Evolutionary conservation across 495 filamentous ascomycete genomes (phyloP).

Genomic region (Neurospora africana): DNA sequence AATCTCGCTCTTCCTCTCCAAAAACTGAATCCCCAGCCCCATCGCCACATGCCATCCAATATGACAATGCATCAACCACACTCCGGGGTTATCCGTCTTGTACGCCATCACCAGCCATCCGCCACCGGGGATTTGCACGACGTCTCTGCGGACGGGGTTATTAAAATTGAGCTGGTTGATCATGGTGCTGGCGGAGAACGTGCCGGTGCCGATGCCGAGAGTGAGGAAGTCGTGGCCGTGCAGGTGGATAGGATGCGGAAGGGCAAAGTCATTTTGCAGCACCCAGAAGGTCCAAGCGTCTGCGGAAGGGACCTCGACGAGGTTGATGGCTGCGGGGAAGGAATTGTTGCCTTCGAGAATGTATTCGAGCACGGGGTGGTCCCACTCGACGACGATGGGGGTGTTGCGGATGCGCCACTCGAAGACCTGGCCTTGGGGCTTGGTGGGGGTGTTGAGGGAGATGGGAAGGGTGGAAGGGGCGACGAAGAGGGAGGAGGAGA

Average conservation of each 20-base stretch:
- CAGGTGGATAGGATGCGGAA: constrained; percentile 43
- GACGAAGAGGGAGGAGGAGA: constrained; percentile 5
- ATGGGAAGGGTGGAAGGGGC: constrained; percentile 8
- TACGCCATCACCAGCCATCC: constrained; percentile 35
- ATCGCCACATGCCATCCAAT: constrained; percentile 41
- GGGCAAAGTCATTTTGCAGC: constrained; percentile 23
- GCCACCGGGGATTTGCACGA: constrained; percentile 29
- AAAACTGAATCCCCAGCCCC: constrained; percentile 37
- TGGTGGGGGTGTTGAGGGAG: constrained; percentile 2
- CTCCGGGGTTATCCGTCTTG: constrained; percentile 36
- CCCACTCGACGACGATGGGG: constrained; percentile 26
- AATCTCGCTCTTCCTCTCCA: constrained; percentile 33
- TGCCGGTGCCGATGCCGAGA: constrained; percentile 33
- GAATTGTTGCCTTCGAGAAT: constrained; percentile 20
- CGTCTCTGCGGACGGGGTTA: constrained; percentile 26
- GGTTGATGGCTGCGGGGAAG: constrained; percentile 21
- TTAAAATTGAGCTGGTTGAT: constrained; percentile 22
- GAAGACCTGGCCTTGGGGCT: constrained; percentile 13
- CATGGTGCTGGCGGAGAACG: constrained; percentile 23
- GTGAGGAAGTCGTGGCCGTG: constrained; percentile 52
- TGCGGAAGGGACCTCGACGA: constrained; percentile 20
- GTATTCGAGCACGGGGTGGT: constrained; percentile 23
- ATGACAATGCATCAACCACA: constrained; percentile 39
- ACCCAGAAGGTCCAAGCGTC: constrained; percentile 23
- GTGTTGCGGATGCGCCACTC: constrained; percentile 25